Conservation (phyloP, 2,329 filamentous ascomycete species). For the Metarhizium rileyi region DNA sequence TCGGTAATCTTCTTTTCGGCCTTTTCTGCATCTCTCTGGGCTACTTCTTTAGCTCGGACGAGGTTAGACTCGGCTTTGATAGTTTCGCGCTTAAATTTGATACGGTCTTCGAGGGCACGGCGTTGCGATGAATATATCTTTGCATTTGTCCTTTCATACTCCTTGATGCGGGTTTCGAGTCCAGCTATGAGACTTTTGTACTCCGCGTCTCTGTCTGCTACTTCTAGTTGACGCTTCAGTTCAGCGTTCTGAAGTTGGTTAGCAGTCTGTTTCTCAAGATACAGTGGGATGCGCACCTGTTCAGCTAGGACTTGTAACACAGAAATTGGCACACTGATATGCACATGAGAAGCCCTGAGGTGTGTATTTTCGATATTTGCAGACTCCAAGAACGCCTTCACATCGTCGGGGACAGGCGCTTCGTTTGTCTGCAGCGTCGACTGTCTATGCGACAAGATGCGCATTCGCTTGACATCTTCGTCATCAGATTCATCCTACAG, state of each 20-base stretch:
- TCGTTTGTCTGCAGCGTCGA: constrained; percentile 14
- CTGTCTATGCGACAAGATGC: constrained; percentile 15
- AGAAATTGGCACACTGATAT: constrained; percentile 19
- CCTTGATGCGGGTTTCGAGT: constrained; percentile 36
- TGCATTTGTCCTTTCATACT: constrained; percentile 33
- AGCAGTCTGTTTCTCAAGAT: not conserved
- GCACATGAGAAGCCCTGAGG: constrained; percentile 11
- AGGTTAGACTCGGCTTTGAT: constrained; percentile 26
- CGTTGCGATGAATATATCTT: constrained; percentile 37
- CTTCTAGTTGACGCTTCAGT: constrained; percentile 16
- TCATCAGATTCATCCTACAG: constrained; percentile 24
- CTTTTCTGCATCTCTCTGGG: constrained; percentile 26
- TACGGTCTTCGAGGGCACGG: constrained; percentile 41
- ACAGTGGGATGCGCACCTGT: constrained; percentile 20
- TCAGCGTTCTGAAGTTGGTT: constrained; percentile 18
- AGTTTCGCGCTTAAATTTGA: constrained; percentile 35
- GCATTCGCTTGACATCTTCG: constrained; percentile 19
- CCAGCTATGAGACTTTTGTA: constrained; percentile 32
- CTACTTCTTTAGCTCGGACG: constrained; percentile 16
- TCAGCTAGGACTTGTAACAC: constrained; percentile 29
- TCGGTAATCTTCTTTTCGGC: constrained; percentile 26
- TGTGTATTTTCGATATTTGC: constrained; percentile 9
- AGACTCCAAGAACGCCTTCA: constrained; percentile 20
- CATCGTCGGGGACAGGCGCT: constrained; percentile 22
- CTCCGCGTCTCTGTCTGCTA: constrained; percentile 21